A percentile compares a stretch with the other conserved stretches of the same genome.
Conservation (phyloP, 768 basidiomycete species). For the Hemileccinum rubropunctum region DNA sequence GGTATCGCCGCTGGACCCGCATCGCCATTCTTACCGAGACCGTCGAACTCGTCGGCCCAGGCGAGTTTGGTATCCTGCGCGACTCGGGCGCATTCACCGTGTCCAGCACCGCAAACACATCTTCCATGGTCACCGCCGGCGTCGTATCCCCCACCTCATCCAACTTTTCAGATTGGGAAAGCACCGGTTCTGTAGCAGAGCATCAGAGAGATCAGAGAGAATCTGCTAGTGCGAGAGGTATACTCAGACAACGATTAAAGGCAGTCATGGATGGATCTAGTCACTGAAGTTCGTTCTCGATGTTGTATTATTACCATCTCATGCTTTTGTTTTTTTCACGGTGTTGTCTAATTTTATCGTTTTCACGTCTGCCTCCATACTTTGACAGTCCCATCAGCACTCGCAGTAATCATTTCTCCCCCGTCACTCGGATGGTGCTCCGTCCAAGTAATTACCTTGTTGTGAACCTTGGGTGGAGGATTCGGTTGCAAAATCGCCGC, state of each 20-base stretch:
- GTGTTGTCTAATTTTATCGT: no score
- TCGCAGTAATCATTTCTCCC: constrained; percentile 84
- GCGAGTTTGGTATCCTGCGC: constrained; percentile 30
- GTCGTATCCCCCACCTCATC: constrained; percentile 29
- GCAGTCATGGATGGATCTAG: constrained; percentile 28
- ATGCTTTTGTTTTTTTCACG: neutral
- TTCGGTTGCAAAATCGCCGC: constrained; percentile 66
- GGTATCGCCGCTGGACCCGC: constrained; percentile 83
- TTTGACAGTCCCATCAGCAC: constrained; percentile 89
- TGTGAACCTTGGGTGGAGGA: constrained; percentile 75
- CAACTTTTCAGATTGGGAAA: constrained; percentile 30
- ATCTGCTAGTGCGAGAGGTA: constrained; percentile 7
- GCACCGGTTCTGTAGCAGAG: constrained; percentile 24
- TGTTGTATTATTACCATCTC: constrained; percentile 21
- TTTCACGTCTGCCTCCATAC: constrained; percentile 65
- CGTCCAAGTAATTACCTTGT: constrained; percentile 87
- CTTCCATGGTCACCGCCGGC: constrained; percentile 26
- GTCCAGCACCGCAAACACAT: constrained; percentile 11
- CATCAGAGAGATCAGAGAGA: constrained; percentile 17
- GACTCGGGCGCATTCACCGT: constrained; percentile 22
- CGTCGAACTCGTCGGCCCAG: constrained; percentile 51
- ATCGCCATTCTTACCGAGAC: constrained; percentile 75
- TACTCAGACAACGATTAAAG: constrained; percentile 31
- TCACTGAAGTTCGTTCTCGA: constrained; percentile 8
- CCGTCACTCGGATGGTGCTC: constrained; percentile 83